Base-by-base conservation (phyloP, 2,329 filamentous ascomycete species). In the Fusarium vanettenii region DNA sequence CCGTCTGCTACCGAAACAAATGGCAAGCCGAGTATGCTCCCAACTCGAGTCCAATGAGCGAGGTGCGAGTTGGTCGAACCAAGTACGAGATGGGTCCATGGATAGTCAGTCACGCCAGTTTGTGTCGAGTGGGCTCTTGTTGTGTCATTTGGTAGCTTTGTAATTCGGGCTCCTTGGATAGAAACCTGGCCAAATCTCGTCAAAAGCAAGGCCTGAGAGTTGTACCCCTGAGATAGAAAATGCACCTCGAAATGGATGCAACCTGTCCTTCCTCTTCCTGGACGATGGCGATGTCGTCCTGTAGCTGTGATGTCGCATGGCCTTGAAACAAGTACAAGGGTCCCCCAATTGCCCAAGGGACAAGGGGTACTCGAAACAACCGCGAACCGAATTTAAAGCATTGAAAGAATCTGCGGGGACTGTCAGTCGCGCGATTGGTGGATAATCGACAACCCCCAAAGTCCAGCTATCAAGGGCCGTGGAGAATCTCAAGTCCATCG, bases 401-500 rank as follows among this genome's bases (percentile, higher is more conserved):
- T 62, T 50, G 64, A 48, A 66, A 56, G 57, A 67, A 71, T 66
- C 52, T 78, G 69, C 69, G 76, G 77, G 69, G 70, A 73, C 41
- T 14, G 10, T 18, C 3, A 18, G 29, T 2, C 8, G 3, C 8
- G 3, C 55, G 45, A 79, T 79, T 79, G 77, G 77, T 50, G 77
- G 77, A 79, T 66, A 75, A 75, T 72, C 16, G 9, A 2, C 11
- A 7, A 13, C 6, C 8, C 41, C 52, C 22, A 25, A 70, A 56
- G 62, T 69, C 75, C 77, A 64, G 74, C 74, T 78, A 79, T 79
- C 67, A 75, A 57, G 65, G n/a, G 31, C 35, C 37, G 48, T 77
- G 77, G 77, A 79, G 77, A 79, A 79, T 79, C 68, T 65, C 65
- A 71, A 60, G 61, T 74, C 77, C 77, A 75, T 67, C 69, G 66